Evolutionary conservation across 768 basidiomycete species (phyloP), one percentile per base, ranked within the genome.

Genomic region (Gymnopilus junonius): DNA sequence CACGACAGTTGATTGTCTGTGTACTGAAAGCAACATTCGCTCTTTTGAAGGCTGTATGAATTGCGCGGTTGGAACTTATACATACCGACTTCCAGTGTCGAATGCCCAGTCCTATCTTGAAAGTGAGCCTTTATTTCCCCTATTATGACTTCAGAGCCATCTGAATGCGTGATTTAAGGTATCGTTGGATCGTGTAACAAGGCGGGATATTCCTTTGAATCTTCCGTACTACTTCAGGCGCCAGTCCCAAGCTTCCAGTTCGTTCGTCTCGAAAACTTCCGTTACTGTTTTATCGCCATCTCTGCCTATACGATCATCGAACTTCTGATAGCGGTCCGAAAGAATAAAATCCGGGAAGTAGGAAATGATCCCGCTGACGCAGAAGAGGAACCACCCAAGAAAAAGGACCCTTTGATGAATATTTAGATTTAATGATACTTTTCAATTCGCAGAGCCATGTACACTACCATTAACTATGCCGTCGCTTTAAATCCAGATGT

Each of bases 21-120:
- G 58, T 31, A 59, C 46, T 2, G 48, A 51, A 23, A 10, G 12
- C 1, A 59, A 59, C 31, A 35, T 59, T 25, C 21, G 20, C 23
- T 50, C 48, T 21, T 50, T 59, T 31, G 58, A 37, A 29, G 8
- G 7, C 10, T 59, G 58, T 39, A 59, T 59, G 48, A 59, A 39
- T 23, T 59, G 58, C 20, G 58, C 58, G n/a, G 48, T 59, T 12
- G 32, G 35, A 5, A 59, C 34, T 15, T 23, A 17, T 11, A 17
- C n/a, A 14, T 59, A 50, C 17, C 48, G 35, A 25, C 34, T 59
- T 20, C 46, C 46, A 23, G 17, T n/a, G 23, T 27, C 35, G 20
- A 37, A 37, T 37, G 58, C 58, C 7, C 48, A 59, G 23, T 51
- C 15, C 8, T 51, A 37, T 5, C 21, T 59, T 7, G 37, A 59